Conservation (phyloP, 169 alveolate genomes). For the Plasmodium malariae region DNA sequence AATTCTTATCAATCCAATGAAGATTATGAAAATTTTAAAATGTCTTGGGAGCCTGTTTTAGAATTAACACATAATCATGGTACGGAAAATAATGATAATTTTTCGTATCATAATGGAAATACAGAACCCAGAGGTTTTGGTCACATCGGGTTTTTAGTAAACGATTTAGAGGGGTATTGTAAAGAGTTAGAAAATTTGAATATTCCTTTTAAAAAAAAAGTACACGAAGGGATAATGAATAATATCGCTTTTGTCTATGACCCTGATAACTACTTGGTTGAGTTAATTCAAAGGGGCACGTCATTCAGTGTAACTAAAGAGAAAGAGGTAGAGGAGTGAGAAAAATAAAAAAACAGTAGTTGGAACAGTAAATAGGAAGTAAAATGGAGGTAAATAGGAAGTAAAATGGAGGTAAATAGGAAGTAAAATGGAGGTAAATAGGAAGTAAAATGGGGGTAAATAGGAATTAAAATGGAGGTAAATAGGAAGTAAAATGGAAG, state of each 20-base stretch:
- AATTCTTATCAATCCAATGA: slow-evolving; percentile 73
- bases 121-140: slow-evolving; percentile 86
- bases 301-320: slow-evolving; percentile 38
- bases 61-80: slow-evolving; percentile 86
- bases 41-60: slow-evolving; percentile 81
- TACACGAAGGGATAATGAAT: slow-evolving; percentile 84
- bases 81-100: slow-evolving; percentile 78
- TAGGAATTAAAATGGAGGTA: too few species aligned
- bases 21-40: slow-evolving; percentile 65
- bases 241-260: slow-evolving; percentile 85
- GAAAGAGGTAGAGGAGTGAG: neutral
- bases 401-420: too few species aligned
- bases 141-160: slow-evolving; percentile 84
- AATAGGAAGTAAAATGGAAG: too few species aligned
- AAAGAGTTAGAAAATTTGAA: slow-evolving; percentile 77
- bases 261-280: slow-evolving; percentile 86
- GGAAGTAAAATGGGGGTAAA: too few species aligned
- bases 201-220: slow-evolving; percentile 74
- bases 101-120: slow-evolving; percentile 82
- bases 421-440: too few species aligned
- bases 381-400: too few species aligned
- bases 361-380: too few species aligned
- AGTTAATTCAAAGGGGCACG: slow-evolving; percentile 77
- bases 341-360: neutral
- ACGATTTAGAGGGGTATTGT: slow-evolving; percentile 81